These are phyloP conservation scores for Brassica cretica DNA, from an alignment of 345 rosid genomes.

Conservation along the genomic window DNA sequence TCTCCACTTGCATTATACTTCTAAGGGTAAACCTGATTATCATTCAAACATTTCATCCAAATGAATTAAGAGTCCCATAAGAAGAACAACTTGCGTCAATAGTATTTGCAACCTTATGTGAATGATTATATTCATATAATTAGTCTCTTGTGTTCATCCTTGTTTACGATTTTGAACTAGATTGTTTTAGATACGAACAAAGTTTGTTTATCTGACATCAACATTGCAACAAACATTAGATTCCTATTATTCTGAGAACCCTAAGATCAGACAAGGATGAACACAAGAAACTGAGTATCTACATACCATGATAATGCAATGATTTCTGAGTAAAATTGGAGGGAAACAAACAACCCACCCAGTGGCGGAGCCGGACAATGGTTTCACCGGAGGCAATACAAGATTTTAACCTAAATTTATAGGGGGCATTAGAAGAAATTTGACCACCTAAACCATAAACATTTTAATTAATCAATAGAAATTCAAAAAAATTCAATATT, in stretches of 20 bases:
- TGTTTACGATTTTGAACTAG: not conserved
- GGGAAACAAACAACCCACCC: not conserved
- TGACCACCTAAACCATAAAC: no score
- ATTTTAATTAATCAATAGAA: no score
- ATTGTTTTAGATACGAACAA: not conserved
- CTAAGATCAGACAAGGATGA: not conserved
- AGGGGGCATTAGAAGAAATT: no score
- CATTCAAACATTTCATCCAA: no score
- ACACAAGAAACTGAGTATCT: no score
- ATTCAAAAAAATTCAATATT: no score
- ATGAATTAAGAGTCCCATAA: not conserved
- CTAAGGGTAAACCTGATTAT: no score
- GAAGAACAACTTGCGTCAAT: not conserved
- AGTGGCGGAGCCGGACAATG: no score
- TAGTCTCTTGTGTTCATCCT: not conserved
- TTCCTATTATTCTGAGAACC: not conserved
- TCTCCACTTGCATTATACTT: no score
- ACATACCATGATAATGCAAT: not conserved
- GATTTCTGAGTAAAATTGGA: not conserved
- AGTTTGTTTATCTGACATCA: slow-evolving; percentile 47
- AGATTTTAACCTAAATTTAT: no score
- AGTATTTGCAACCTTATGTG: not conserved
- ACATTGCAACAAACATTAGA: slow-evolving; percentile 46
- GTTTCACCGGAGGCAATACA: no score
- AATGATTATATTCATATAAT: not conserved